These are phyloP conservation scores for Clonostachys sp. DNA, from an alignment of 2,329 filamentous ascomycete species.

Conservation along the genomic window DNA sequence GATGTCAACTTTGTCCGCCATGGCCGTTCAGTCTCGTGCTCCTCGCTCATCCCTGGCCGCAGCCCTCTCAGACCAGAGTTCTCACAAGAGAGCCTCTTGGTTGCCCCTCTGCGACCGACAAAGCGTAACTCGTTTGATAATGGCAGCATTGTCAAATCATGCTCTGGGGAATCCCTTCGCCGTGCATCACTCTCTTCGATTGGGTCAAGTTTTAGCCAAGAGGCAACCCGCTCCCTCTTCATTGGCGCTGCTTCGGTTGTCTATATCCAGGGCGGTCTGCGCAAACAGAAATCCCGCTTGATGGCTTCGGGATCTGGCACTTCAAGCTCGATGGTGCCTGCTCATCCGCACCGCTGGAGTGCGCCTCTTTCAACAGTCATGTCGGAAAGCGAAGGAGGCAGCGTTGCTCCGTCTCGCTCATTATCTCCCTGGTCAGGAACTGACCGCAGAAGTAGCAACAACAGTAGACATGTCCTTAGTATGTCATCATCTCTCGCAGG, in stretches of 20 bases:
- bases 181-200: conserved; percentile 51
- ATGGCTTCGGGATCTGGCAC: conserved; percentile 3
- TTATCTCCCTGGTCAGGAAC: conserved; percentile 35
- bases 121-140: conserved; percentile 42
- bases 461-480: conserved; percentile 51
- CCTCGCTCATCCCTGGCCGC: conserved; percentile 26
- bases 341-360: conserved; percentile 56
- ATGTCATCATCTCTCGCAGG: conserved; percentile 49
- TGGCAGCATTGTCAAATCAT: conserved; percentile 41
- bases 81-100: conserved; percentile 57
- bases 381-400: conserved; percentile 55
- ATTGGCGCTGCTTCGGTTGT: conserved; percentile 1
- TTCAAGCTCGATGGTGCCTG: conserved; percentile 5
- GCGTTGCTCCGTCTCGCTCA: conserved; percentile 42
- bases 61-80: conserved; percentile 34
- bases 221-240: conserved; percentile 29
- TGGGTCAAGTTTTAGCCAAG: conserved; percentile 47
- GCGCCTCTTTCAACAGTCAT: conserved; percentile 59
- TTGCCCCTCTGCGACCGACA: conserved; percentile 47
- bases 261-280: conserved; percentile 1
- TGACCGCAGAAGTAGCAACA: conserved; percentile 43
- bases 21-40: conserved; percentile 36
- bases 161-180: conserved; percentile 48
- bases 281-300: not conserved
- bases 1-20: conserved; percentile 51